Conservation (phyloP, 257 asterid genomes). For the Catharanthus roseus region DNA sequence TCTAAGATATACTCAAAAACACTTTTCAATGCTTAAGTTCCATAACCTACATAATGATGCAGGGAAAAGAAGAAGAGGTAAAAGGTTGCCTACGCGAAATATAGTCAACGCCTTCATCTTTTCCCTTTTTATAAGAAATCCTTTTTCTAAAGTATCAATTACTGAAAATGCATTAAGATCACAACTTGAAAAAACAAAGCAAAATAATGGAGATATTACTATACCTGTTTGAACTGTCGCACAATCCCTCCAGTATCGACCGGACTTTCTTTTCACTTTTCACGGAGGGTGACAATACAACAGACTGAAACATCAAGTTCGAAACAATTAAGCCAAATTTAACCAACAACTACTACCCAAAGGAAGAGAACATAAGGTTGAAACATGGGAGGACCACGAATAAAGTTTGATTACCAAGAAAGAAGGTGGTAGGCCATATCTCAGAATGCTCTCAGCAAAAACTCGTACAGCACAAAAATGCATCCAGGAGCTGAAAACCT, state of each 20-base stretch:
- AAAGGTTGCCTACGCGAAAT: background rate
- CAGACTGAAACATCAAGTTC: constrained; percentile 49
- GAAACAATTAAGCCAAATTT: background rate
- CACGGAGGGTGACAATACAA: constrained; percentile 67
- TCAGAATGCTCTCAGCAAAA: constrained; percentile 81
- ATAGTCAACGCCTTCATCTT: background rate
- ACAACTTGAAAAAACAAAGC: constrained; percentile 2
- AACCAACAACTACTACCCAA: background rate
- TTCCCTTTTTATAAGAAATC: background rate
- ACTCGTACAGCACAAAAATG: constrained; percentile 88
- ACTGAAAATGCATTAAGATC: background rate
- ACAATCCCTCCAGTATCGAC: constrained; percentile 65
- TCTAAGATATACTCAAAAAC: background rate
- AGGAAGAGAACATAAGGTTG: background rate
- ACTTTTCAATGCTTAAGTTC: background rate
- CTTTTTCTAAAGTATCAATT: background rate
- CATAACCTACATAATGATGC: background rate
- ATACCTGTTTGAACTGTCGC: constrained; percentile 73
- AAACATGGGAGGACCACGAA: background rate
- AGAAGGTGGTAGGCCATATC: constrained; percentile 81
- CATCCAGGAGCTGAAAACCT: constrained; percentile 98
- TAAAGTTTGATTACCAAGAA: constrained; percentile 38
- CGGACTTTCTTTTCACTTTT: constrained; percentile 92
- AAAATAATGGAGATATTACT: constrained; percentile 5
- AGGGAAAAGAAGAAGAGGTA: background rate